Base-by-base conservation (phyloP, 164 flowering plant genomes). In the Malania oleifera region DNA sequence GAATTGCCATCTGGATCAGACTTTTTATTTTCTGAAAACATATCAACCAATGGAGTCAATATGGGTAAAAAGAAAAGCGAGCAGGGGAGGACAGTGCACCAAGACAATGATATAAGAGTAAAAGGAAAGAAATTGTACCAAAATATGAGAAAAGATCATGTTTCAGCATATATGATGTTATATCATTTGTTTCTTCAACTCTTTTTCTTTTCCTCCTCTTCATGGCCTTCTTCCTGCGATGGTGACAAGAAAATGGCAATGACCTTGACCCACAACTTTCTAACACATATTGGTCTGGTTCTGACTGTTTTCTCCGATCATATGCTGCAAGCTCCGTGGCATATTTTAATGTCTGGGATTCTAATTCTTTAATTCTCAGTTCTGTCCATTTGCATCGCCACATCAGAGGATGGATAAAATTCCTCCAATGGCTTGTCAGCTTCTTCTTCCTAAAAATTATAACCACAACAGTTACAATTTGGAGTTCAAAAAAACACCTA, bases 311-410 rank as follows among this genome's bases (percentile, higher is more conserved):
- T 41, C 44, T 55, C 52, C 67, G 66, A 25, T 77, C 72, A 56
- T 53, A 66, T 60, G 67, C 72, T 46, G 64, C 75, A 69, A 88
- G 77, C 58, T 73, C 66, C 48, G 69, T 70, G 37, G 72, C 57
- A 70, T 86, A 93, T 65, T 75, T 82, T 61, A 58, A 58, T 58
- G 83, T 80, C 57, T 83, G 95, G 6, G 77, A 73, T 57, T 82
- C 82, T 44, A 90, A 54, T 57, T 86, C 85, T 64, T 80, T 86
- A 18, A 88, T 79, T 74, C 69, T 80, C 49, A 93, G 61, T 67
- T 93, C 99, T 52, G 86, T 62, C 97, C 97, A 93, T 56, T 76
- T 79, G 73, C 78, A 79, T n/a, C 80, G 70, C 98, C 98, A 91
- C 87, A 81, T 85, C 17, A 87, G 61, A 59, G 96, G 96, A 7